These are phyloP conservation scores for Cardiospermum halicacabum DNA, from an alignment of 345 rosid species.

Conservation along the genomic window DNA sequence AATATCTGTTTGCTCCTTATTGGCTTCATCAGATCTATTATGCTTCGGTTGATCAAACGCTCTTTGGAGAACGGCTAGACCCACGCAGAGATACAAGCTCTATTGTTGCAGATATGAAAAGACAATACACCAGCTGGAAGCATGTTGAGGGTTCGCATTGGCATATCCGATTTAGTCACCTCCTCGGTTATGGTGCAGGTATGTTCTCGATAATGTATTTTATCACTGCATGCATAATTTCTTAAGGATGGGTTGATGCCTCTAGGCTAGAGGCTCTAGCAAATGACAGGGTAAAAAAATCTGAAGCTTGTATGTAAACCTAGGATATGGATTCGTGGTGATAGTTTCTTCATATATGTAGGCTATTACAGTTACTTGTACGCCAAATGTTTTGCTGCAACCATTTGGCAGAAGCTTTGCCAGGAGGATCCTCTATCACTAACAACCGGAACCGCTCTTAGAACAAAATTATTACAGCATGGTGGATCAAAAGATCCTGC, in stretches of 20 bases:
- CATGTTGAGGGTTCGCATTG: constrained; percentile 85
- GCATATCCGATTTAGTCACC: constrained; percentile 84
- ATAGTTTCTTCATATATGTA: constrained; percentile 17
- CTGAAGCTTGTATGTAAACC: neutral
- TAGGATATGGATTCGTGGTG: neutral
- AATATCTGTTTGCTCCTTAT: constrained; percentile 12
- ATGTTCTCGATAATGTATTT: constrained; percentile 1
- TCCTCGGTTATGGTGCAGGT: constrained; percentile 91
- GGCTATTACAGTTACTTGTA: constrained; percentile 86
- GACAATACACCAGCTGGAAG: constrained; percentile 70
- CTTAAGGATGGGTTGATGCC: neutral
- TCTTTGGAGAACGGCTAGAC: constrained; percentile 68
- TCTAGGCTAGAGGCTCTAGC: neutral
- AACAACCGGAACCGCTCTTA: constrained; percentile 58
- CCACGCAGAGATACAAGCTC: constrained; percentile 43
- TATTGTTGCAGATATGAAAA: constrained; percentile 66
- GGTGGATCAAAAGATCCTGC: constrained; percentile 92
- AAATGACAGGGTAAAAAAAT: no score
- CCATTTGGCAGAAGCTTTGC: constrained; percentile 78
- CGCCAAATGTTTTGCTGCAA: constrained; percentile 82
- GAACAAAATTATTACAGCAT: constrained; percentile 63
- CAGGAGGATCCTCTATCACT: constrained; percentile 80
- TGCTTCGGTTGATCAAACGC: constrained; percentile 77
- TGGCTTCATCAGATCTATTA: constrained; percentile 47
- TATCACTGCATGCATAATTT: neutral